Evolutionary conservation across 129 eudicot genomes (phyloP), one percentile per base, ranked within the genome.

Genomic region (Artemisia tridentata): DNA sequence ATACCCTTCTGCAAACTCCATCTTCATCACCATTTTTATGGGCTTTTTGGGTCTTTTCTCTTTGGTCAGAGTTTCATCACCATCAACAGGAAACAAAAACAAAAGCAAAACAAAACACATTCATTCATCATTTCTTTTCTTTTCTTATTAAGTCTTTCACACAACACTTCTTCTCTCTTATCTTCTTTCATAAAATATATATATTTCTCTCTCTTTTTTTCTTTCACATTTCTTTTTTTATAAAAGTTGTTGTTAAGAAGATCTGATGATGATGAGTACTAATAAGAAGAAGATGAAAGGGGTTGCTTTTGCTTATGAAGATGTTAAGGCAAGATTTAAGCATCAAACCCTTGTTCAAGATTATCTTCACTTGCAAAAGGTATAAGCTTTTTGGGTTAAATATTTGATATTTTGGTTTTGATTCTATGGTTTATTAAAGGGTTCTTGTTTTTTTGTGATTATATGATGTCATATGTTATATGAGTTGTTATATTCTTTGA

Each of bases 1-100:
- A 78, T 86, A 69, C 96, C 96, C 96, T 85, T 86, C 96, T 90
- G 96, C 96, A 90, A 84, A 76, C 79, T 83, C 84, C 87, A 89
- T 81, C 95, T 90, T 90, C 91, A 83, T 90, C 95, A 81, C 89
- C 71, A 82, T 68, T 79, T 85, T 75, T 60, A 80, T 90, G 91
- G 95, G 97, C 72, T 87, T 85, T 87, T 83, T 87, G 85, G 85
- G 90, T 84, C 82, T 84, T 86, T 38, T 80, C 80, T 78, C 73
- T 80, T 77, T 80, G 84, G 85, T 80, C 92, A 84, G 81, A 83
- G 74, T 72, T 81, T 79, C 79, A 70, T 77, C 81, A 77, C 75
- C 72, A 77, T 62, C 81, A 68, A 68, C 91, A 81, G 81, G 81
- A 84, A 86, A 83, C 79, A 75, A 82, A 85, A 83, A 80, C 67